Evolutionary conservation across 2,329 filamentous ascomycete species (phyloP), one percentile per base, ranked within the genome.

Genomic region (Aspergillus unguis): DNA sequence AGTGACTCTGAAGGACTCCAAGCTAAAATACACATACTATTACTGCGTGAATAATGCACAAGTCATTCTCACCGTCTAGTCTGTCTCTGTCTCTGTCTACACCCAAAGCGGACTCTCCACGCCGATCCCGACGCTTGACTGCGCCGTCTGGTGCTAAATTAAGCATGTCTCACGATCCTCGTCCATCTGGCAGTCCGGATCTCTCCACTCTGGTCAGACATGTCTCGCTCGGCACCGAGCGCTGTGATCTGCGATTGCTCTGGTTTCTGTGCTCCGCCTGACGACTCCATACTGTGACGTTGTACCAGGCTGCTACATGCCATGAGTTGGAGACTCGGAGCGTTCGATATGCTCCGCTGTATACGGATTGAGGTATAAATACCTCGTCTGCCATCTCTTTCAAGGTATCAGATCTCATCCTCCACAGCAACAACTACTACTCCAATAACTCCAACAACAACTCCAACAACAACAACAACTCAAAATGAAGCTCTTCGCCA

Each of bases 401-500:
- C 17, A 1, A 17, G 1, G 17, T 17, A 17, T 27, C 29, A 9
- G 35, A 33, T 26, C 38, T 29, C 26, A 7, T 29, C 5, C 8
- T n/a, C 35, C 9, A 8, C 41, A 32, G 31, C 5, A 32, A 31
- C 27, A 43, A 17, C 27, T n/a, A 25, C 35, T 23, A 29, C 31
- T 17, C 31, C 29, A 51, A 23, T 41, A 44, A 6, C 11, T 42
- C 3, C 29, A 5, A 46, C 25, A 37, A 38, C 17, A 10, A 49
- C 35, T 28, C 37, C 27, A 36, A 44, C 29, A 6, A n/a, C 5
- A 38, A 44, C 36, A 36, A 25, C 17, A 33, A 29, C 7, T 17
- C 54, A 61, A 44, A 50, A 69, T 69, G 67, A 67, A 68, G 56
- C 51, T 62, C 53, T 54, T 57, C 17, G 9, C 61, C 35, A 35